A percentile compares a stretch with the other conserved stretches of the same genome.
phyloP scores from a whole-genome alignment of 305 asterid species.

The Fraxinus baroniana region DNA sequence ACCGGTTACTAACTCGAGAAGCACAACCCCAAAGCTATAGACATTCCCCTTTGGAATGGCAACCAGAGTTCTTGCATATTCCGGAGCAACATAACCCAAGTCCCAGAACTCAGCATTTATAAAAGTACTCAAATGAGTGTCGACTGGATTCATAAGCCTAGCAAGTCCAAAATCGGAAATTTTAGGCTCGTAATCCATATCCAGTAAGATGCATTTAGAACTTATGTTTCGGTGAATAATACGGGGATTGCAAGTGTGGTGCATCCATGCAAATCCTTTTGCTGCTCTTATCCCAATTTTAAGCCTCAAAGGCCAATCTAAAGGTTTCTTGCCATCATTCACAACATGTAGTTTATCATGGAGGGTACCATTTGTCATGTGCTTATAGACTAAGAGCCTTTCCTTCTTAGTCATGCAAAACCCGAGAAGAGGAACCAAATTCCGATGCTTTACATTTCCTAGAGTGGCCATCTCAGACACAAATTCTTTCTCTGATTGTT shows the following conservation, averaged over 20 bases:
- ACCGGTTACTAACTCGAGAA: slow-evolving; percentile 61
- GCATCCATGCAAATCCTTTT: slow-evolving; percentile 84
- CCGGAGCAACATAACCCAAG: slow-evolving; percentile 82
- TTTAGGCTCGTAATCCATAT: slow-evolving; percentile 62
- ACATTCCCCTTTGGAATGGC: slow-evolving; percentile 86
- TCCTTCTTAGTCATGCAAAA: slow-evolving; percentile 57
- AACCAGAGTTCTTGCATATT: slow-evolving; percentile 56
- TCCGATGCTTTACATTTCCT: slow-evolving; percentile 70
- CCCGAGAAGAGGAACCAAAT: slow-evolving; percentile 82
- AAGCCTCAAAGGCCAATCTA: slow-evolving; percentile 80
- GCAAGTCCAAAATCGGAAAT: slow-evolving; percentile 91
- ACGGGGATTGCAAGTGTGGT: slow-evolving; percentile 86
- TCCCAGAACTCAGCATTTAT: slow-evolving; percentile 88
- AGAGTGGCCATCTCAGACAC: slow-evolving; percentile 70
- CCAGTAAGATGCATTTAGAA: slow-evolving; percentile 77
- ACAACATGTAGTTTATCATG: slow-evolving; percentile 54
- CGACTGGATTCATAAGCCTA: slow-evolving; percentile 51
- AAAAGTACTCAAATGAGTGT: slow-evolving; percentile 28
- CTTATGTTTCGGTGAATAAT: slow-evolving; percentile 81
- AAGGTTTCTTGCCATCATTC: slow-evolving; percentile 34
- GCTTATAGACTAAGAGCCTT: slow-evolving; percentile 58
- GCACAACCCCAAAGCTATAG: slow-evolving; percentile 74
- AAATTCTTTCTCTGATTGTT: slow-evolving; percentile 79
- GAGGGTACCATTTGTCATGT: slow-evolving; percentile 74
- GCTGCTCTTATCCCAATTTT: slow-evolving; percentile 68